These are phyloP conservation scores for Bipolaris bicolor DNA, from an alignment of 2,329 filamentous ascomycete genomes.

Conservation along the genomic window DNA sequence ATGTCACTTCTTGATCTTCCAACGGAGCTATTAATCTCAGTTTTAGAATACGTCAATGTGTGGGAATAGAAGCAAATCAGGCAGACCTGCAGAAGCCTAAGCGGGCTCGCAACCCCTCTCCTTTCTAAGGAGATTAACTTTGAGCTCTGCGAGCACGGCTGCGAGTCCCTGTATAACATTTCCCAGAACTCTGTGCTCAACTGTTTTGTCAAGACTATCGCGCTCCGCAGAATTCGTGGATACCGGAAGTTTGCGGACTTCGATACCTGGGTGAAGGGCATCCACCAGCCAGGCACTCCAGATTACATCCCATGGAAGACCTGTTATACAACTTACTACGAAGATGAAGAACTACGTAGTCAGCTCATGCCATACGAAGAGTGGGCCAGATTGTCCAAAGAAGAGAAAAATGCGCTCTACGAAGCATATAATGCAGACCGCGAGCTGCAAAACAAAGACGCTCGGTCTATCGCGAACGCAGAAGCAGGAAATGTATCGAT, in stretches of 20 bases:
- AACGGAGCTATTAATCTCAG: constrained; percentile 5
- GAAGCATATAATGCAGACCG: constrained; percentile 3
- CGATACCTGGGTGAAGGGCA: background rate
- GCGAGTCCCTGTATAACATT: constrained; percentile 8
- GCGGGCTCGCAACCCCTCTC: constrained; percentile 8
- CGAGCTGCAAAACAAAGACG: constrained; percentile 6
- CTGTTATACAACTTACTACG: background rate
- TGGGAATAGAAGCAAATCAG: constrained; percentile 7
- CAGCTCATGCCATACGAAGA: background rate
- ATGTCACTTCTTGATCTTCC: constrained; percentile 3
- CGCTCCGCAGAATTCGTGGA: too few relatives aligned
- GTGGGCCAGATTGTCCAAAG: constrained; percentile 2
- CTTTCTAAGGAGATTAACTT: constrained; percentile 7
- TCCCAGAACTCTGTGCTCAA: constrained; percentile 3
- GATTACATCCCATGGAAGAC: constrained; percentile 1
- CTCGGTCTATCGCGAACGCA: constrained; percentile 7
- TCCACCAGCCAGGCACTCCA: constrained; percentile 11
- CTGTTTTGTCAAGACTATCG: too few relatives aligned
- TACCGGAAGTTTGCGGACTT: constrained; percentile 9
- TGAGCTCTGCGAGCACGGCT: constrained; percentile 9
- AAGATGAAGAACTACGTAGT: background rate
- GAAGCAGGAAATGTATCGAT: constrained; percentile 1
- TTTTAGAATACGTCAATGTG: constrained; percentile 1
- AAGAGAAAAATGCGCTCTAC: constrained; percentile 8
- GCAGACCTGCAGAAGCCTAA: constrained; percentile 8